Conservation (phyloP, 176 grass and related monocot genomes). For the Oryza meyeriana region DNA sequence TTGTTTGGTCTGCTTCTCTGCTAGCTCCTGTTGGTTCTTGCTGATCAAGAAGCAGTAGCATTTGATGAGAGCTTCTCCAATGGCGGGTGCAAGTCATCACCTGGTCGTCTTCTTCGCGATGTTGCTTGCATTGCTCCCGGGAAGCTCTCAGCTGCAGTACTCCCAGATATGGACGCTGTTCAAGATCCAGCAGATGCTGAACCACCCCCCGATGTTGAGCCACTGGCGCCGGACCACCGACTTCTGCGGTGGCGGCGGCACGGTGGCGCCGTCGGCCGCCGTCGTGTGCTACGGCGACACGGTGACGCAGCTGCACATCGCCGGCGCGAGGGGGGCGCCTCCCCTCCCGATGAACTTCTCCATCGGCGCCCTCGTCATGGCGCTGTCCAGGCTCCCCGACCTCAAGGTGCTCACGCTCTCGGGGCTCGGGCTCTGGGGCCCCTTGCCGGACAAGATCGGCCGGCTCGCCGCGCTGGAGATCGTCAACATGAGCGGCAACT, state of each 20-base stretch:
- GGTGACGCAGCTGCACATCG: constrained; percentile 84
- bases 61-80: constrained; percentile 19
- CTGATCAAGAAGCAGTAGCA: background rate
- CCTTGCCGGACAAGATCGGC: constrained; percentile 58
- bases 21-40: background rate
- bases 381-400: constrained; percentile 76
- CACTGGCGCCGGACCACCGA: constrained; percentile 72
- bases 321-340: constrained; percentile 36
- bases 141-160: constrained; percentile 44
- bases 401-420: constrained; percentile 88
- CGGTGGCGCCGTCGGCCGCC: constrained; percentile 27
- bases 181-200: constrained; percentile 73
- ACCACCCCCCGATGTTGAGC: constrained; percentile 54
- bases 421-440: constrained; percentile 78
- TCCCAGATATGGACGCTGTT: constrained; percentile 83
- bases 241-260: constrained; percentile 58
- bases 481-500: constrained; percentile 85
- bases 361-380: constrained; percentile 58
- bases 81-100: background rate
- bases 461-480: constrained; percentile 69
- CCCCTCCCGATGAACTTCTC: constrained; percentile 79
- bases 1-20: background rate
- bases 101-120: constrained; percentile 21
- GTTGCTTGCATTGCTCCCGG: constrained; percentile 28
- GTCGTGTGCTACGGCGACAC: constrained; percentile 88